Base-by-base conservation (phyloP, 208 protist genomes). In the Histomonas meleagridis region DNA sequence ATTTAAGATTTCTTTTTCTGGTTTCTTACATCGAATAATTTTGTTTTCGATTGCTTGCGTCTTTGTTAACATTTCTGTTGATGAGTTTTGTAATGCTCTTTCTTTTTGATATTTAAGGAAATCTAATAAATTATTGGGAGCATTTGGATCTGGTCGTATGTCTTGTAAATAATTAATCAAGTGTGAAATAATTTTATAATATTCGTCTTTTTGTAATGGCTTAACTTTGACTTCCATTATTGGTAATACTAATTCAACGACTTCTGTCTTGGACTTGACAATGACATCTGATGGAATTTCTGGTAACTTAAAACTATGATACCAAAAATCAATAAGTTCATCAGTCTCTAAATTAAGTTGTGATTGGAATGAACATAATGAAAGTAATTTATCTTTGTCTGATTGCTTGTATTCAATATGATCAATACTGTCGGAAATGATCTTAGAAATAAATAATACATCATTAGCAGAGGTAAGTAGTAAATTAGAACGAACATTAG, bases 241-340 rank as follows among this genome's bases (percentile, higher is more conserved):
- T 57, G 18, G 7, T n/a, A n/a, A n/a, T n/a, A n/a, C n/a, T n/a
- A n/a, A n/a, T n/a, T n/a, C n/a, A n/a, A n/a, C n/a, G n/a, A n/a
- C n/a, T n/a, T n/a, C n/a, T n/a, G 7, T 10, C 51, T 51, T n/a
- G n/a, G 76, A 26, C 26, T 51, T 32, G 14, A 38, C 46, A 14
- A 32, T 51, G 46, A 86, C 18, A 55, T 86, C 46, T 51, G 3
- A 40, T 86, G 76, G 76, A 38, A 86, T 26, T 38, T 38, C 32
- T 18, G 76, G 76, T 7, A 55, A 26, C n/a, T 65, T 65, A 46
- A 86, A 86, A 12, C 46, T n/a, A 14, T 86, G 76, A 46, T 57
- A 86, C 76, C 76, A 86, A n/a, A 86, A 86, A 16, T 86, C 76
- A 26, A 55, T n/a, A 7, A 86, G 40, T 14, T 86, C 76, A 51